Percentiles rank a stretch among this genome's conserved stretches.
Conservation (phyloP, 768 basidiomycete genomes). For the Amanita pallidorosea region DNA sequence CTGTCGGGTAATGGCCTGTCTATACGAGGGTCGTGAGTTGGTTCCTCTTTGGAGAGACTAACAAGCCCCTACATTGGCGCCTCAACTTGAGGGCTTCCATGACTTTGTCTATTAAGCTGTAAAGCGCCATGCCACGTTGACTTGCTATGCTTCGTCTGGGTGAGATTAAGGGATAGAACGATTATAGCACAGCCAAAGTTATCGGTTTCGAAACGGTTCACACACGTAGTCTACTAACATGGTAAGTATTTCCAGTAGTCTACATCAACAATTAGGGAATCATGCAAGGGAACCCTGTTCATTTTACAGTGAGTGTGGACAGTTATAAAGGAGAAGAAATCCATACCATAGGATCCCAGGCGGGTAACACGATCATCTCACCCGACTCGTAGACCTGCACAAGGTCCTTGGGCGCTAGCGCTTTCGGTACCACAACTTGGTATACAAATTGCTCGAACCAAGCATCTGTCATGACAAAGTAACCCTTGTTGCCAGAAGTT, state of each 20-base stretch:
- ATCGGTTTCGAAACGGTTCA: background rate
- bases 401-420: slow-evolving; percentile 70
- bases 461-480: slow-evolving; percentile 81
- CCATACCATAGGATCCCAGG: slow-evolving; percentile 90
- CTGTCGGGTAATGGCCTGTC: background rate
- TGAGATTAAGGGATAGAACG: too few species aligned
- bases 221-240: background rate
- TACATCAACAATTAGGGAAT: background rate
- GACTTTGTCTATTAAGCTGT: background rate
- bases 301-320: background rate
- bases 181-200: too few species aligned
- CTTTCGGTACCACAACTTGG: slow-evolving; percentile 83
- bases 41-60: background rate
- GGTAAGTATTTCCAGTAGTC: too few species aligned
- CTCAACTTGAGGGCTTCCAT: background rate
- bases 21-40: background rate
- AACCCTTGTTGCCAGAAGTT: slow-evolving; percentile 68
- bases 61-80: background rate
- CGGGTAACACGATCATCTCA: slow-evolving; percentile 57
- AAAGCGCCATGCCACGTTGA: background rate
- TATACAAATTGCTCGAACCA: slow-evolving; percentile 97
- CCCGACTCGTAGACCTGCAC: slow-evolving; percentile 68
- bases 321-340: slow-evolving; percentile 4
- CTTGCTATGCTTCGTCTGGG: background rate
- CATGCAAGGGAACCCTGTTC: slow-evolving; percentile 18